Evolutionary conservation across 768 basidiomycete species (phyloP), one percentile per base, ranked within the genome.

Genomic region (Amanita pseudoporphyria): DNA sequence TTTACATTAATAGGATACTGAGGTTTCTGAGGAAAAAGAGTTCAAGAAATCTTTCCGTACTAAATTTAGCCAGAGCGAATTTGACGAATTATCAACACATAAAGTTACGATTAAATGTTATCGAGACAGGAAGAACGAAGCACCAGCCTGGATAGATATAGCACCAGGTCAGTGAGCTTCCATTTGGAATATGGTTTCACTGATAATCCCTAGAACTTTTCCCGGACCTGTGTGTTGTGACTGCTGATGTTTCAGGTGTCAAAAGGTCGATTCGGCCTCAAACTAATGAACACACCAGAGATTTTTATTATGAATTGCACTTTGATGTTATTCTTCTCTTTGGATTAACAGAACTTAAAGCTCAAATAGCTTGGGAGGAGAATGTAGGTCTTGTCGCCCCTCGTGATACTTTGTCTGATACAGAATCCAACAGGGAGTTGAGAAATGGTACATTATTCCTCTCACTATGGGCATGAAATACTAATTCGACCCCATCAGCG

Each of bases 351-450:
- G n/a, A n/a, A n/a, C n/a, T n/a, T n/a, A n/a, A n/a, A n/a, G n/a
- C n/a, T n/a, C n/a, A n/a, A n/a, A n/a, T n/a, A n/a, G n/a, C n/a
- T n/a, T n/a, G n/a, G n/a, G n/a, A n/a, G 21, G 72, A 76, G 45
- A 54, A 67, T 41, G 69, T 71, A 49, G 6, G 58, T 50, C 39
- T 3, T 14, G 13, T 9, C 35, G 32, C 37, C 6, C 7, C 10
- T 24, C 4, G 18, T 38, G 6, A 28, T 31, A 13, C 41, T 9
- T 19, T 13, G 10, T n/a, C 10, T 30, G 46, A 47, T 33, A 21
- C 9, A 30, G 2, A n/a, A 9, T 32, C n/a, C n/a, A 13, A 9
- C 36, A 60, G 59, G 57, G 56, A 26, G 45, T 54, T 16, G 59
- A 60, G 28, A 58, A 52, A 49, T 43, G 57, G 57, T 59, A 44